A percentile compares a stretch with the other conserved stretches of the same genome.
These are phyloP conservation scores for Termitomyces sp. DNA, from an alignment of 768 basidiomycete species.

Conservation along the genomic window DNA sequence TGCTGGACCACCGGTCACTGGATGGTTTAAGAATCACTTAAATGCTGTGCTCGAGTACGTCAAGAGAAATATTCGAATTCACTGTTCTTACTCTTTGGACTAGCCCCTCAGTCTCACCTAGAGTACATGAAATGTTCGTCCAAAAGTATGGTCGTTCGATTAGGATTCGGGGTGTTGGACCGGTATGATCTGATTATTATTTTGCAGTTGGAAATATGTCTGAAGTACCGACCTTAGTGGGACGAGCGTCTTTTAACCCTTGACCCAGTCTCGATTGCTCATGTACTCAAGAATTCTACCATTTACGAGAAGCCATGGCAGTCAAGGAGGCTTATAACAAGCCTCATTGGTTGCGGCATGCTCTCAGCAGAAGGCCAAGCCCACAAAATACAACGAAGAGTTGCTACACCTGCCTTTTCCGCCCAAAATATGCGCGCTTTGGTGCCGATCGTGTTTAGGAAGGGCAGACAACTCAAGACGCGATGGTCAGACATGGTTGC, in stretches of 20 bases:
- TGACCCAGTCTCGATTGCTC: slow-evolving; percentile 68
- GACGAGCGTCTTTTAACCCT: slow-evolving; percentile 75
- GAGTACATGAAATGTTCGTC: slow-evolving; percentile 46
- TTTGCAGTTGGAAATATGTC: not conserved
- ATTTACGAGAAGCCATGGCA: slow-evolving; percentile 84
- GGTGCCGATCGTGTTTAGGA: slow-evolving; percentile 65
- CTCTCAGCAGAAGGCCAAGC: slow-evolving; percentile 73
- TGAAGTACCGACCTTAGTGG: slow-evolving; percentile 39
- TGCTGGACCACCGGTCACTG: slow-evolving; percentile 51
- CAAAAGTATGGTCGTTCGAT: slow-evolving; percentile 63
- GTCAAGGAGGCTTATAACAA: slow-evolving; percentile 66
- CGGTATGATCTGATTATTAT: slow-evolving; percentile 37
- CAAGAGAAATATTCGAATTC: not conserved
- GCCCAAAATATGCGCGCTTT: slow-evolving; percentile 67
- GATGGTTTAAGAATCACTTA: slow-evolving; percentile 51
- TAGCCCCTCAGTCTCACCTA: slow-evolving; percentile 48
- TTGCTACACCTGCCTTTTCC: slow-evolving; percentile 75
- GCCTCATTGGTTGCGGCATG: slow-evolving; percentile 80
- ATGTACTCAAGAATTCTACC: slow-evolving; percentile 66
- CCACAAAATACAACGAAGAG: slow-evolving; percentile 76
- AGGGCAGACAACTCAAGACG: slow-evolving; percentile 55
- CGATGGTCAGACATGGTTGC: slow-evolving; percentile 50
- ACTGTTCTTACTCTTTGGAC: not conserved
- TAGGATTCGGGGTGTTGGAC: slow-evolving; percentile 59
- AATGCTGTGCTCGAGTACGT: slow-evolving; percentile 52